Base-by-base conservation (phyloP, 331 rosid species). In the Rosa hybrid region DNA sequence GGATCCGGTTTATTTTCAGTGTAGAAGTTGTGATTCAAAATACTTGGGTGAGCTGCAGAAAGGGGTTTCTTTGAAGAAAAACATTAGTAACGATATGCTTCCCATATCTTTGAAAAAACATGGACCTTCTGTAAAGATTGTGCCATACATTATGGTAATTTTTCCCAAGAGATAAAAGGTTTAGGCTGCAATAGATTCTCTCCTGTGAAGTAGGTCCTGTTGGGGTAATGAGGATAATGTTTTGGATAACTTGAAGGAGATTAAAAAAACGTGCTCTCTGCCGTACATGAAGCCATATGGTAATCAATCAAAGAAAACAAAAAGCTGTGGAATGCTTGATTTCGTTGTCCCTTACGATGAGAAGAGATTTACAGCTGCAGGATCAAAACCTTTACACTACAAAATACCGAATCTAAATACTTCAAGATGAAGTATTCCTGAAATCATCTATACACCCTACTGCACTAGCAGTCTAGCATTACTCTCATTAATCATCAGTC, bases 381-480 rank as follows among this genome's bases (percentile, higher is more conserved):
- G 56, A 82, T 84, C 82, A 78, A 86, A 83, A 86, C 70, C 76
- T 85, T 75, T 85, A 81, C 83, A 84, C 45, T 27, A 78, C 63
- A 71, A 75, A 67, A 4, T 67, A 45, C 50, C 39, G 64, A 69
- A 83, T n/a, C 59, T 78, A 80, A 71, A 42, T 87, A 88, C 97
- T 88, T 89, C 89, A 72, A 91, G 94, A 83, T 69, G 90, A 88
- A 89, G 97, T 86, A 88, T 80, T 86, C 72, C 60, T 60, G 65
- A 65, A 50, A 82, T 63, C 85, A 82, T 57, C 81, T 88, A 72
- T 87, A 83, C 84, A 90, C 72, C 87, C 88, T 79, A 75, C 71
- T 53, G 42, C 77, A 74, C 77, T 49, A 60, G 30, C 64, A 57
- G 64, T 59, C 34, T 59, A 64, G 34, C 57, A 72, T 21, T 77